phyloP scores from a whole-genome alignment of 352 stramenopile species.

The Globisporangium radiosum region DNA sequence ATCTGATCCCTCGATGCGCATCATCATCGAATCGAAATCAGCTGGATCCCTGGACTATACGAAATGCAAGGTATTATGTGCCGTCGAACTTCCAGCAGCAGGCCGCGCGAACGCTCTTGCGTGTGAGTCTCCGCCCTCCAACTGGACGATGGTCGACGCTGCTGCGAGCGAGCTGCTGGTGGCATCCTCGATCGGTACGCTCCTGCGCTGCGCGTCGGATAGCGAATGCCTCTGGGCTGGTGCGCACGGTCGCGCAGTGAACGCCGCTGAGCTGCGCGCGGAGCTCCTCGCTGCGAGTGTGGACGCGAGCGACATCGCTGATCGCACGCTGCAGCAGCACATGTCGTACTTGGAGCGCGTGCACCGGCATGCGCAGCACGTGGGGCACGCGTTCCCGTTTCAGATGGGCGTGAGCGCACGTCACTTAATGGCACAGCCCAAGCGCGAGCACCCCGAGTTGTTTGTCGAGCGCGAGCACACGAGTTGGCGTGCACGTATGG shows the following conservation, averaged over 20 bases:
- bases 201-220: conserved; percentile 30
- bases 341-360: conserved; percentile 77
- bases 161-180: conserved; percentile 19
- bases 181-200: conserved; percentile 29
- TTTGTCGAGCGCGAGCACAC: conserved; percentile 51
- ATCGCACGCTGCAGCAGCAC: conserved; percentile 49
- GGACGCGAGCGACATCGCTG: conserved; percentile 9
- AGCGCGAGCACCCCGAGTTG: conserved; percentile 27
- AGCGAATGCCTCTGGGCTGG: conserved; percentile 46
- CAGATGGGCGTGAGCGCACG: conserved; percentile 56
- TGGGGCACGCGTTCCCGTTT: conserved; percentile 57
- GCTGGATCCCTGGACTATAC: too few relatives aligned
- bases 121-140: too few relatives aligned
- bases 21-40: too few relatives aligned
- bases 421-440: conserved; percentile 32
- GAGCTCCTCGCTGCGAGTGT: conserved; percentile 32
- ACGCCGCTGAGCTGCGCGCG: conserved; percentile 27
- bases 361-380: conserved; percentile 36
- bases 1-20: too few relatives aligned
- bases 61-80: too few relatives aligned
- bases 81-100: too few relatives aligned
- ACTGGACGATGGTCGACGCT: too few relatives aligned
- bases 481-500: conserved; percentile 14
- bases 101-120: too few relatives aligned
- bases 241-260: conserved; percentile 30